Evolutionary conservation across 2,329 filamentous ascomycete species (phyloP), one percentile per base, ranked within the genome.

Genomic region (Didymella segeticola): DNA sequence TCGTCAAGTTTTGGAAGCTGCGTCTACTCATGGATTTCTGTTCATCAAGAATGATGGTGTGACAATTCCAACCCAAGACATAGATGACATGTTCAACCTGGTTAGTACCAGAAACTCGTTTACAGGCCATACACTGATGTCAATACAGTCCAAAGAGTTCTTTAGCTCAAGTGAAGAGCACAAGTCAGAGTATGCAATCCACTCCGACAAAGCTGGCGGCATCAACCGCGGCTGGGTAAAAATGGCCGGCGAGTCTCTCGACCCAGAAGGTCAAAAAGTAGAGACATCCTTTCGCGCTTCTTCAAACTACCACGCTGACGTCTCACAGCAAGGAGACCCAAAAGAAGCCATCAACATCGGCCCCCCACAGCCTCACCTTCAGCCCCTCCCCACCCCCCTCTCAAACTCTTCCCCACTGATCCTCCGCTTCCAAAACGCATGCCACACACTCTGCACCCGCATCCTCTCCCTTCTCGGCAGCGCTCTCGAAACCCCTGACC

Each of bases 261-360:
- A 98, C 71, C 91, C 93, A 2, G 86, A 87, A 63, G 86, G 87
- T 50, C 92, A 97, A 74, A 86, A 87, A 74, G 90, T 89, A 31
- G 80, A 14, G 4, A 14, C 15, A 19, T 2, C 4, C 8, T 6
- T 19, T 19, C 15, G 7, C 6, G 14, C 27, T 3, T 29, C 10
- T 12, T 3, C 5, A 12, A 7, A 4, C 14, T 12, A 29, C 10
- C 4, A 4, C 5, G 15, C 43, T 38, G 10, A 45, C n/a, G 14
- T n/a, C 33, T 9, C 19, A 9, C 60, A 91, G 87, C 81, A 87
- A 26, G 90, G 91, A 14, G 91, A 96, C 68, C 91, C 90, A 64
- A 70, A 53, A 62, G 95, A 92, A 79, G 91, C 89, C 30, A 93
- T 98, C 82, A 99, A 98, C 78, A 89, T 98, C 69, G 91, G 89